A percentile compares a stretch with the other conserved stretches of the same genome.
These are phyloP conservation scores for Schrenkiella parvula DNA, from an alignment of 345 rosid genomes.

Conservation along the genomic window DNA sequence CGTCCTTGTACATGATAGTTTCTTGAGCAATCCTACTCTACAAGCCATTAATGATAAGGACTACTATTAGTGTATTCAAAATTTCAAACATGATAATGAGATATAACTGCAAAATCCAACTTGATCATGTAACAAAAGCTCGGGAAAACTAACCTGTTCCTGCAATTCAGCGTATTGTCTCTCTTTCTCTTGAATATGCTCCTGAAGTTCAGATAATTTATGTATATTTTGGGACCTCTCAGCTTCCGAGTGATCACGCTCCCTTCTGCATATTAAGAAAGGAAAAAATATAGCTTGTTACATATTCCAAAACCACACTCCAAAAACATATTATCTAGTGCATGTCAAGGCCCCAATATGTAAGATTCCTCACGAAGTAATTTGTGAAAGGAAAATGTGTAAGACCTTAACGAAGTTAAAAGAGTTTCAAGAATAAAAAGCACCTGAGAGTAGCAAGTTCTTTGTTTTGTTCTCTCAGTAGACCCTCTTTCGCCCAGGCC, in stretches of 20 bases:
- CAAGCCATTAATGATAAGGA: conserved; percentile 30
- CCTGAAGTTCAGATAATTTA: conserved; percentile 82
- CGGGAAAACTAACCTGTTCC: conserved; percentile 64
- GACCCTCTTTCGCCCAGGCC: conserved; percentile 99
- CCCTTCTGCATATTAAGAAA: conserved; percentile 58
- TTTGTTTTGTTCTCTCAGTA: conserved; percentile 81
- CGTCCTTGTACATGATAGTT: conserved; percentile 73
- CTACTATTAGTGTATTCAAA: background rate
- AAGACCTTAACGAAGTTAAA: conserved; percentile 11
- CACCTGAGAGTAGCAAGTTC: conserved; percentile 85
- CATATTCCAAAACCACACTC: background rate
- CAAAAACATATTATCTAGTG: background rate
- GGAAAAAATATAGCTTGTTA: background rate
- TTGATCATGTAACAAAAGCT: background rate
- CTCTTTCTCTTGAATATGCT: conserved; percentile 86
- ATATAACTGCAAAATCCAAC: background rate
- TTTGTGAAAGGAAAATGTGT: background rate
- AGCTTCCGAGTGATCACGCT: conserved; percentile 96
- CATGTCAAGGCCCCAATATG: background rate
- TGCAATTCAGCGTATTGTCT: conserved; percentile 78
- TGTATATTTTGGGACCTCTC: conserved; percentile 81
- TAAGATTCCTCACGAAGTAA: background rate
- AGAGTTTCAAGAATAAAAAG: conserved; percentile 27
- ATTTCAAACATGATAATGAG: background rate
- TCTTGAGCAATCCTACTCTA: conserved; percentile 95